Base-by-base conservation (phyloP, 257 asterid species). In the Leptodermis oblonga region DNA sequence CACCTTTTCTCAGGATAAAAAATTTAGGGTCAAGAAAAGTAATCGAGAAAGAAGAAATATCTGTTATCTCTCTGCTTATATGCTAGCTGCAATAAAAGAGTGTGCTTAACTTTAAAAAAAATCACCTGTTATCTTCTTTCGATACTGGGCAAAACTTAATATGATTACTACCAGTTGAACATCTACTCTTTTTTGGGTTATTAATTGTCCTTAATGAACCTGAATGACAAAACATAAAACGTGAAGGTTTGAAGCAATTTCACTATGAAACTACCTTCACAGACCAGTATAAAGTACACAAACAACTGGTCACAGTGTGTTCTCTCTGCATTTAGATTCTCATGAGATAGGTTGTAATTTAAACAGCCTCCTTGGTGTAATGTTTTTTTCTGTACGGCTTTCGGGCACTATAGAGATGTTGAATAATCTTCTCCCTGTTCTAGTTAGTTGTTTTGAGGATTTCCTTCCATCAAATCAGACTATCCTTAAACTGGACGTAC, bases 381-480 rank as follows among this genome's bases (percentile, higher is more conserved):
- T 63, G 71, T 51, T 76, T 69, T 65, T 65, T 25, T 34, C 36
- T 31, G 82, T 81, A 92, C 97, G 87, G 75, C 67, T 79, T 66
- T 45, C 78, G 66, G 92, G 84, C 78, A 71, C 84, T 77, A 62
- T 79, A 66, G 77, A 70, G 81, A 85, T 73, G 77, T 73, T 85
- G 81, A 84, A 81, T 76, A 85, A 87, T 82, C 86, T 93, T 69
- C 80, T 93, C 79, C 87, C 88, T 60, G 77, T 85, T 79, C 82
- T 90, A n/a, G 83, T 93, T 76, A 73, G 82, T 62, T 86, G 86
- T 78, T 90, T 91, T 76, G 88, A 74, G 65, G 95, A 87, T 77
- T 85, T 85, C 82, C 76, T 78, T 74, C 80, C 90, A 28, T 77
- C 79, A 80, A 62, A 81, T 71, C 82, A 80, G 67, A 74, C 78